Percentiles rank a stretch among this genome's conserved stretches.
Evolutionary conservation across 805 yeast genomes (phyloP).

Genomic region (Clavispora asparagi): DNA sequence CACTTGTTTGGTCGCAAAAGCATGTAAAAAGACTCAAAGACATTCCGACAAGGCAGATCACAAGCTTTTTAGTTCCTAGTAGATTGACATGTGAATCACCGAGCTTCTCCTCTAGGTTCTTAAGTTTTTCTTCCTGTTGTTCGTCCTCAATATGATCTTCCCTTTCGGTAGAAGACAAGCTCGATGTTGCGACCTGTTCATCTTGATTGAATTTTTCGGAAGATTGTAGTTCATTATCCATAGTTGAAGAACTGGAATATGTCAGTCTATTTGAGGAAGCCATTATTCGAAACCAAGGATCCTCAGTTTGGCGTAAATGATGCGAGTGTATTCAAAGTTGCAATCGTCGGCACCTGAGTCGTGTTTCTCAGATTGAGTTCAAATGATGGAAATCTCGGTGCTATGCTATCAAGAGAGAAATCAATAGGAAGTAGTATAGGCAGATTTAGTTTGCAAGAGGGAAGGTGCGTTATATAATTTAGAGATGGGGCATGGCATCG

Average conservation of each 20-base stretch:
- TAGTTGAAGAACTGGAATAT: not conserved
- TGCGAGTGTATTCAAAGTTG: too few relatives aligned
- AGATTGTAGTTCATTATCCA: not conserved
- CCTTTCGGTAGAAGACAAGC: not conserved
- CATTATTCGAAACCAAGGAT: not conserved
- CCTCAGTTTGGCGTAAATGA: not conserved
- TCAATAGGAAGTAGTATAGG: not conserved
- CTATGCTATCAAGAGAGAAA: too few relatives aligned
- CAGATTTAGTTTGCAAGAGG: not conserved
- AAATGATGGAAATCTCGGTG: not conserved
- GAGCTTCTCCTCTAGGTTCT: constrained; percentile 20
- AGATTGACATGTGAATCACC: constrained; percentile 41
- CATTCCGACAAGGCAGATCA: constrained; percentile 33
- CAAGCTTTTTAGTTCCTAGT: constrained; percentile 32
- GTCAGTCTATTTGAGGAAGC: not conserved
- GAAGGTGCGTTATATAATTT: not conserved
- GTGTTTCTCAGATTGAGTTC: not conserved
- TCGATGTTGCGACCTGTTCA: not conserved
- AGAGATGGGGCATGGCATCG: not conserved
- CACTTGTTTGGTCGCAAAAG: constrained; percentile 47
- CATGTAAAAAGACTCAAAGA: constrained; percentile 37
- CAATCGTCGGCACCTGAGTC: too few relatives aligned
- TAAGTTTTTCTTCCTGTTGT: not conserved
- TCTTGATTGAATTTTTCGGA: not conserved
- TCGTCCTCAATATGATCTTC: not conserved